Evolutionary conservation across 2,329 filamentous ascomycete species (phyloP).

Genomic region (Paramyrothecium sp.): DNA sequence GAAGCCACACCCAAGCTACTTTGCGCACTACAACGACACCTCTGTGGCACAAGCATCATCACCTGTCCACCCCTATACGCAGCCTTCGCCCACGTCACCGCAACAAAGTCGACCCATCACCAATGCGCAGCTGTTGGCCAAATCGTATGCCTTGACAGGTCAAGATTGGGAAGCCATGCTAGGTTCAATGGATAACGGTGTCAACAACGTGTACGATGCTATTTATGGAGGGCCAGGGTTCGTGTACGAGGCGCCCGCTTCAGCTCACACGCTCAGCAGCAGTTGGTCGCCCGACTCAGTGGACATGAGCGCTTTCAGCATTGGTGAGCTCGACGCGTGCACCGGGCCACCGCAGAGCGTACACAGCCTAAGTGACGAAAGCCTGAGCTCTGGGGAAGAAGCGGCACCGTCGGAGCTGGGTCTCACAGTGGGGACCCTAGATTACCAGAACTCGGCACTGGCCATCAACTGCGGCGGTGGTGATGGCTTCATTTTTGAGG

Average conservation of each 20-base stretch:
- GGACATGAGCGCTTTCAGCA: conserved; percentile 50
- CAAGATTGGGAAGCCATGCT: conserved; percentile 83
- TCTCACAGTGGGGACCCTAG: conserved; percentile 35
- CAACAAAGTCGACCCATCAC: neutral
- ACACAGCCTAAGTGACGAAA: conserved; percentile 57
- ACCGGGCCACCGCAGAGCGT: conserved; percentile 49
- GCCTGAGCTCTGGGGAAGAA: conserved; percentile 55
- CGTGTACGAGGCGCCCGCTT: conserved; percentile 43
- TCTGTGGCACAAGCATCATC: conserved; percentile 49
- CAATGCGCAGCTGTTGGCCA: neutral
- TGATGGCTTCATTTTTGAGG: conserved; percentile 20
- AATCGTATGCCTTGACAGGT: conserved; percentile 30
- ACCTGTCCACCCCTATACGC: conserved; percentile 41
- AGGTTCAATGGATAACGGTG: conserved; percentile 74
- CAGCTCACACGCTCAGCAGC: conserved; percentile 33
- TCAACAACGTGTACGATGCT: conserved; percentile 80
- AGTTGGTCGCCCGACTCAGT: conserved; percentile 59
- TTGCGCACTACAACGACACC: conserved; percentile 48
- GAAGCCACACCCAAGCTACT: conserved; percentile 55
- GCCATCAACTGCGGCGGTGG: conserved; percentile 8
- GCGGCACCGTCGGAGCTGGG: conserved; percentile 44
- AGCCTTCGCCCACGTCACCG: conserved; percentile 15
- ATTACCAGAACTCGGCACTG: conserved; percentile 28
- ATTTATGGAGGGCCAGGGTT: conserved; percentile 69
- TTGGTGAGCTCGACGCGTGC: conserved; percentile 44